Evolutionary conservation across 2,329 filamentous ascomycete species (phyloP), one percentile per base, ranked within the genome.

Genomic region (Talaromyces sp.): DNA sequence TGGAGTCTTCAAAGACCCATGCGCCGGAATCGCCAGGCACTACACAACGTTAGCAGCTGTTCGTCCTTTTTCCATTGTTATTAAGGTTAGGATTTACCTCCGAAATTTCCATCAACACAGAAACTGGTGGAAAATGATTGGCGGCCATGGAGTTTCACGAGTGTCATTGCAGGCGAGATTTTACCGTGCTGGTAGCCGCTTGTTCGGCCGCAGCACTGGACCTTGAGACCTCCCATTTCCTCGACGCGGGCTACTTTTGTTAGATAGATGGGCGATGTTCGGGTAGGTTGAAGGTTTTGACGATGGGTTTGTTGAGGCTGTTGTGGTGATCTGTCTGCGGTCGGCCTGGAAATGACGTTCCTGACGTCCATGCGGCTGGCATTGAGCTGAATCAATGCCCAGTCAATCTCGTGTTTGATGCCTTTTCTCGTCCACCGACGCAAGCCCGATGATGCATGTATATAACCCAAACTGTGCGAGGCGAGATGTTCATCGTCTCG

Each of bases 1-100:
- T 84, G 6, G 85, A 84, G 65, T 91, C 89, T 70, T 94, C 91
- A 17, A 97, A 88, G 3, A 98, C 87, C 94, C 94, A 98, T 0
- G 94, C 94, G 3, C 94, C 94, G 7, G 90, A 94, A 75, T 98
- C 94, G 19, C 94, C 94, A 2, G 93, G 93, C 13, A 95, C 87
- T 78, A 73, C 31, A 31, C 39, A 45, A 45, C 15, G 22, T 59
- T 27, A 59, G 56, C n/a, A 11, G 31, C n/a, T 57, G 1, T 15
- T 58, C 19, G 15, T 43, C 56, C 7, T 31, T 31, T 31, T 31
- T 17, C n/a, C 19, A 54, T 49, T 11, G 45, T 7, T 35, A 9
- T 3, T 19, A n/a, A 8, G 3, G 52, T 4, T 37, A 22, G 17
- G 10, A 56, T 39, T 73, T 78, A 83, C 81, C 78, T 69, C 85